phyloP scores from a whole-genome alignment of 495 filamentous ascomycete species.

The Hypoxylon cercidicola region DNA sequence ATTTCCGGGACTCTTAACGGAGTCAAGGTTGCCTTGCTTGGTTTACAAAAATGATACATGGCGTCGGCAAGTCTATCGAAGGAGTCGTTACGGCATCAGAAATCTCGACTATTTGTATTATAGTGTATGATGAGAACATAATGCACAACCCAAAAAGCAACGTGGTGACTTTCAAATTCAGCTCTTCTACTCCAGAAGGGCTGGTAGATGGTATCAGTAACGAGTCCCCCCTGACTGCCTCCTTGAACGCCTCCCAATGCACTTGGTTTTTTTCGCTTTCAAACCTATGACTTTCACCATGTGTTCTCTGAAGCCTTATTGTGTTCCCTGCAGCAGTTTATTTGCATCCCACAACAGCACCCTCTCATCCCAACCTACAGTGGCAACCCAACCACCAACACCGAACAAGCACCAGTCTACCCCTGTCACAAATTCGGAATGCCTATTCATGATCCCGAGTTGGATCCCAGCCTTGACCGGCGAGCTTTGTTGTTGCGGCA shows the following conservation, averaged over 20 bases:
- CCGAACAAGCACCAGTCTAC: conserved; percentile 99
- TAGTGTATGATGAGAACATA: conserved; percentile 30
- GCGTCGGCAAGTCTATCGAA: conserved; percentile 29
- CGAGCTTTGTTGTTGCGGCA: conserved; percentile 49
- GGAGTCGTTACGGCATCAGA: conserved; percentile 22
- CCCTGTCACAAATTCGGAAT: conserved; percentile 97
- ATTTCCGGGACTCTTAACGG: conserved; percentile 23
- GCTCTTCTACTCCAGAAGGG: too few relatives aligned
- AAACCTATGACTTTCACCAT: background rate
- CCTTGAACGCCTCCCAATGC: conserved; percentile 46
- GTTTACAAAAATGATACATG: conserved; percentile 24
- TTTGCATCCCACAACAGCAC: conserved; percentile 91
- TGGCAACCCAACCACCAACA: conserved; percentile 93
- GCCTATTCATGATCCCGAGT: conserved; percentile 86
- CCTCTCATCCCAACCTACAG: conserved; percentile 91
- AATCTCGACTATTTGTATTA: conserved; percentile 45
- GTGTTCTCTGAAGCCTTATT: background rate
- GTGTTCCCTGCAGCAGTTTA: conserved; percentile 47
- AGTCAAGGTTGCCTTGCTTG: conserved; percentile 35
- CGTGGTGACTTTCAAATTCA: too few relatives aligned
- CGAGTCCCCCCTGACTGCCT: conserved; percentile 1
- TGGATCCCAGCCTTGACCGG: conserved; percentile 67
- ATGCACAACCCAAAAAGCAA: conserved; percentile 5
- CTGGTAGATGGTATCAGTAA: conserved; percentile 28
- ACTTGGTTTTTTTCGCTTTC: conserved; percentile 18